Conservation (phyloP, 306 rosid genomes). For the Benincasa hispida region DNA sequence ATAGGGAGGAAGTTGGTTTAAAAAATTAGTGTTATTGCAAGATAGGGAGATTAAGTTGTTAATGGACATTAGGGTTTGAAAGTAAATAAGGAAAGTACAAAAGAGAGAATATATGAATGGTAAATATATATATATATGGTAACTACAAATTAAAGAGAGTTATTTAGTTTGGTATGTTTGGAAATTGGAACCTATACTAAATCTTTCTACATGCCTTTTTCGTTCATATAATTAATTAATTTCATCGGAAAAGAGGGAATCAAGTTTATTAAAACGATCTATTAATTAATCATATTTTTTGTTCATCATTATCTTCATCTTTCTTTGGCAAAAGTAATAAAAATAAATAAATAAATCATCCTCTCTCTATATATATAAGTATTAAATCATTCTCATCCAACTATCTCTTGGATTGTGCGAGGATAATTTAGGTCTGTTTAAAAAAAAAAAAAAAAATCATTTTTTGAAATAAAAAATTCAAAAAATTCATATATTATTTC, state of each 20-base stretch:
- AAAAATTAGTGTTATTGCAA: background rate
- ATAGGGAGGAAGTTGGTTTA: too few relatives aligned
- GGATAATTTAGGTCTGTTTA: too few relatives aligned
- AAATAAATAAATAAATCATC: too few relatives aligned
- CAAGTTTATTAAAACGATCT: background rate
- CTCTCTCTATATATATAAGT: too few relatives aligned
- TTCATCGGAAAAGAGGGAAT: background rate
- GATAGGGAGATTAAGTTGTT: background rate
- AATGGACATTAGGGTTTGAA: background rate
- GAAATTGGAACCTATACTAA: background rate
- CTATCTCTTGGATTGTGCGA: background rate
- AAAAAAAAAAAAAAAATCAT: too few relatives aligned
- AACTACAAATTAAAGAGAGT: background rate
- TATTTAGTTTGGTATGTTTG: background rate
- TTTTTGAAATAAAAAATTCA: too few relatives aligned
- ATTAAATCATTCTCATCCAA: background rate
- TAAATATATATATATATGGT: background rate
- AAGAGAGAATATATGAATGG: background rate
- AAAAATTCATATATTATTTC: too few relatives aligned
- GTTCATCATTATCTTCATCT: background rate
- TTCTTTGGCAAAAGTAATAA: too few relatives aligned
- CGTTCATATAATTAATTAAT: background rate
- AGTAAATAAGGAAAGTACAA: background rate
- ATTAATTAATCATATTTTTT: background rate
- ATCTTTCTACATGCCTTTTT: too few relatives aligned